A percentile compares a stretch with the other conserved stretches of the same genome.
Conservation (phyloP, 176 grass and related monocot genomes). For the Tillandsia fasciculata region DNA sequence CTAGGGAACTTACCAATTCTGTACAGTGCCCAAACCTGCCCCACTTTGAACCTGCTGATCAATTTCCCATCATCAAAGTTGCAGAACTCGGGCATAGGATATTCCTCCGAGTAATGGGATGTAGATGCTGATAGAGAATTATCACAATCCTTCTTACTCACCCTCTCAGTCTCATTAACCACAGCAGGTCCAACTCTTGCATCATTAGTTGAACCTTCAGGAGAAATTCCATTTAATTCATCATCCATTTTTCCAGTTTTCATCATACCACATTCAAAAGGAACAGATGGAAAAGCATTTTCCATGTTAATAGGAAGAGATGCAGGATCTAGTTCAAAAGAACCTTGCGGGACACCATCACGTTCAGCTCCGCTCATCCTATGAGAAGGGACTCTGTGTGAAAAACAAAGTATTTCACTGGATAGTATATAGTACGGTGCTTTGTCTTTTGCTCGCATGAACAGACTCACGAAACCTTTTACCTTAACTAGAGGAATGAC, state of each 20-base stretch:
- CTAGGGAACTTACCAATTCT: constrained; percentile 65
- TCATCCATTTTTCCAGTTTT: constrained; percentile 14
- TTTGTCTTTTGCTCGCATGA: constrained; percentile 43
- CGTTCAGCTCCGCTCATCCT: constrained; percentile 43
- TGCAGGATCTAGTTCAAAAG: constrained; percentile 81
- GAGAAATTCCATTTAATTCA: constrained; percentile 19
- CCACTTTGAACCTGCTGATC: constrained; percentile 36
- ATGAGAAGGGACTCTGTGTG: constrained; percentile 53
- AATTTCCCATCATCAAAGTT: constrained; percentile 38
- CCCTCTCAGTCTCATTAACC: not conserved
- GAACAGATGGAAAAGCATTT: constrained; percentile 47
- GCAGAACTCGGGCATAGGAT: constrained; percentile 42
- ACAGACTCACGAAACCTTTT: constrained; percentile 34
- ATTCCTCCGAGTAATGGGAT: not conserved
- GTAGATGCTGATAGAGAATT: not conserved
- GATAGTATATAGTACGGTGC: constrained; percentile 45
- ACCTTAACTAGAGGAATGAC: constrained; percentile 38
- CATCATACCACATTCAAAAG: constrained; percentile 22
- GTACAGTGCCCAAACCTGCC: constrained; percentile 78
- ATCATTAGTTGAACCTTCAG: not conserved
- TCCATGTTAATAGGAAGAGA: constrained; percentile 51
- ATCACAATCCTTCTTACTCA: not conserved
- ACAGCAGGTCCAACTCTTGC: not conserved
- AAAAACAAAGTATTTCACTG: constrained; percentile 69
- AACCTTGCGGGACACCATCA: constrained; percentile 43